Percentiles rank a stretch among this genome's conserved stretches.
Conservation (phyloP, 2,329 filamentous ascomycete species). For the Exophiala viscosa region DNA sequence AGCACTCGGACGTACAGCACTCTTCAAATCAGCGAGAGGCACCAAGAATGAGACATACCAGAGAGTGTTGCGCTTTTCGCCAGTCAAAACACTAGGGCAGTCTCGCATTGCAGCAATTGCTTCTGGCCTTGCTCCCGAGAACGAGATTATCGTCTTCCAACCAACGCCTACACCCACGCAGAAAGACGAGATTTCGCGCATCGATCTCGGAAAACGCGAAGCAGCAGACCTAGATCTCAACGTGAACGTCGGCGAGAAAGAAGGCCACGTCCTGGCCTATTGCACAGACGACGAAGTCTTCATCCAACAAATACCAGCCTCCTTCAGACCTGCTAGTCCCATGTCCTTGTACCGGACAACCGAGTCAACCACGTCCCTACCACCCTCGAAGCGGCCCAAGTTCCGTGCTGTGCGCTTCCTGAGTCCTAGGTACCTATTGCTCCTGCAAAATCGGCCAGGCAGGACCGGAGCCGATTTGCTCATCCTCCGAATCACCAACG, state of each 20-base stretch:
- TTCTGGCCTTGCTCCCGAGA: conserved; percentile 69
- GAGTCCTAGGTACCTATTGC: conserved; percentile 48
- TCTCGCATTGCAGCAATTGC: conserved; percentile 69
- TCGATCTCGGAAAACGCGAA: conserved; percentile 52
- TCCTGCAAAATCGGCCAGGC: conserved; percentile 55
- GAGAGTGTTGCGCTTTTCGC: conserved; percentile 55
- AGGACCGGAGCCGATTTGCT: conserved; percentile 35
- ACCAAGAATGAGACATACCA: conserved; percentile 58
- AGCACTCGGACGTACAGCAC: conserved; percentile 34
- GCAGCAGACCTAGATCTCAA: conserved; percentile 35
- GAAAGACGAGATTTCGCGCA: conserved; percentile 53
- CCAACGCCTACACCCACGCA: conserved; percentile 51
- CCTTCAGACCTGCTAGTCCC: conserved; percentile 36
- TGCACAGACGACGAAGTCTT: conserved; percentile 74
- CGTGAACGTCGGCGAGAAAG: conserved; percentile 10
- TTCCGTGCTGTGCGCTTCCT: conserved; percentile 40
- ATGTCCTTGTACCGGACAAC: conserved; percentile 17
- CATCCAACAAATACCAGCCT: conserved; percentile 57
- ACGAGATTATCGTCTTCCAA: conserved; percentile 78
- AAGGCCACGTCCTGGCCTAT: conserved; percentile 68
- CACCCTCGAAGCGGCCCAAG: conserved; percentile 43
- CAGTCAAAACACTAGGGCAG: conserved; percentile 40
- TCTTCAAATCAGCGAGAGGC: conserved; percentile 35
- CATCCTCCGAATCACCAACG: conserved; percentile 25
- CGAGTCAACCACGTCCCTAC: conserved; percentile 22